Evolutionary conservation across 2,329 filamentous ascomycete genomes (phyloP), one percentile per base, ranked within the genome.

Genomic region (Aspergillus ustus): DNA sequence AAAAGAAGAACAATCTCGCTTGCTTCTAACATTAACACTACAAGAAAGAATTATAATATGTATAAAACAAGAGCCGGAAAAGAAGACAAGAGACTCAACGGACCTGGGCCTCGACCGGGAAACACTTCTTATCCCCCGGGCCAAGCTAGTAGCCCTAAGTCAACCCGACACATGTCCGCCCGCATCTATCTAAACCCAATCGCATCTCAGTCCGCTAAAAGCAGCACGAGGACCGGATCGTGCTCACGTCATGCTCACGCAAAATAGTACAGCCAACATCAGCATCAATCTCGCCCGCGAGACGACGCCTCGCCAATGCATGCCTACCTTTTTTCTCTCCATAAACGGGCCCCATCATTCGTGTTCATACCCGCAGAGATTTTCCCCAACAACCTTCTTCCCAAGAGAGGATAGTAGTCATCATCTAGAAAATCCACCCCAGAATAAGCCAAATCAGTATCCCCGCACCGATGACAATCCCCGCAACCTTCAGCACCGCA

Each of bases 401-500:
- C 5, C 15, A 15, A 4, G 34, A 40, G 9, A 13, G 6, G 2
- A 40, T 15, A 4, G 25, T 19, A 22, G 25, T 11, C 22, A 9
- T 11, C 50, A 15, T 20, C 29, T 40, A 80, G 46, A 91, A 85
- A 58, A 92, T 80, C 76, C 89, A 82, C 67, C 86, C 86, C 68
- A 84, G 80, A 13, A 89, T 79, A 73, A 93, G 93, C 78, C 91
- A 98, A 44, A 97, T 73, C 60, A 93, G 77, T 57, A 98, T 70
- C 51, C 96, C 88, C 8, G 81, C 78, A 7, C 80, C 92, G 48
- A 94, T 84, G 25, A 96, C 84, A 44, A 97, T 96, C 25, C 87
- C 94, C 0, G 93, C 88, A 52, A 99, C 82, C 78, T 97, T 97
- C 63, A 99, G 78, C 44, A 98, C 89, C 17, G 95, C 94, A 45